A percentile compares a stretch with the other conserved stretches of the same genome.
Conservation (phyloP, 2,329 filamentous ascomycete species). For the Aspergillus caelatus region DNA sequence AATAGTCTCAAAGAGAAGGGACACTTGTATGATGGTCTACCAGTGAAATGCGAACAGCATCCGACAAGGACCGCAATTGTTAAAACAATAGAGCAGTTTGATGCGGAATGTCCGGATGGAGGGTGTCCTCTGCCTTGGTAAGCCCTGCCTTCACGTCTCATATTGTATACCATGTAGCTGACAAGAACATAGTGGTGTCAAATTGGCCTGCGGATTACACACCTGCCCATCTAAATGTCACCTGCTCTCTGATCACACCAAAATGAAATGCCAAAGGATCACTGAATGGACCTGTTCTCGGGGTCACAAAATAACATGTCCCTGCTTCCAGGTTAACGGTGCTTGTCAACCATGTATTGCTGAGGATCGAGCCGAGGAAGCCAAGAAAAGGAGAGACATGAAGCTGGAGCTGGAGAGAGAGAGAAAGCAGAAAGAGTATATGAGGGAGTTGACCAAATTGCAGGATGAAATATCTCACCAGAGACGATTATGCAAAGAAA, state of each 20-base stretch:
- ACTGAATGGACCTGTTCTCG: constrained; percentile 55
- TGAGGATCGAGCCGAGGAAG: constrained; percentile 49
- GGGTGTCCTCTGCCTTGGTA: constrained; percentile 49
- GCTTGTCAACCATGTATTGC: constrained; percentile 56
- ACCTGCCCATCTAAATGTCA: constrained; percentile 65
- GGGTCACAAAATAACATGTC: constrained; percentile 52
- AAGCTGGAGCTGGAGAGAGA: constrained; percentile 44
- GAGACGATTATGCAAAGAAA: neutral
- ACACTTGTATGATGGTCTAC: constrained; percentile 63
- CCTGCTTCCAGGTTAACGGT: constrained; percentile 48
- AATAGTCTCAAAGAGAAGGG: constrained; percentile 54
- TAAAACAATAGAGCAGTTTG: constrained; percentile 59
- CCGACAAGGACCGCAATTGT: constrained; percentile 54
- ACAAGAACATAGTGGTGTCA: too few relatives aligned
- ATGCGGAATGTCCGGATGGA: constrained; percentile 66
- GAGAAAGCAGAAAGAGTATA: constrained; percentile 23
- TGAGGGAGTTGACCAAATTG: neutral
- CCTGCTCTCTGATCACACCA: constrained; percentile 60
- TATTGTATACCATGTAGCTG: too few relatives aligned
- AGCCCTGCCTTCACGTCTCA: too few relatives aligned
- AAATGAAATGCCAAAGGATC: constrained; percentile 50
- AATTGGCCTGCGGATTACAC: constrained; percentile 62
- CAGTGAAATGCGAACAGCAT: constrained; percentile 64
- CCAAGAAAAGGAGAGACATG: constrained; percentile 55
- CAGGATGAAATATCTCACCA: neutral